These are phyloP conservation scores for Rossbeevera mucosa DNA, from an alignment of 768 basidiomycete genomes.

Conservation along the genomic window DNA sequence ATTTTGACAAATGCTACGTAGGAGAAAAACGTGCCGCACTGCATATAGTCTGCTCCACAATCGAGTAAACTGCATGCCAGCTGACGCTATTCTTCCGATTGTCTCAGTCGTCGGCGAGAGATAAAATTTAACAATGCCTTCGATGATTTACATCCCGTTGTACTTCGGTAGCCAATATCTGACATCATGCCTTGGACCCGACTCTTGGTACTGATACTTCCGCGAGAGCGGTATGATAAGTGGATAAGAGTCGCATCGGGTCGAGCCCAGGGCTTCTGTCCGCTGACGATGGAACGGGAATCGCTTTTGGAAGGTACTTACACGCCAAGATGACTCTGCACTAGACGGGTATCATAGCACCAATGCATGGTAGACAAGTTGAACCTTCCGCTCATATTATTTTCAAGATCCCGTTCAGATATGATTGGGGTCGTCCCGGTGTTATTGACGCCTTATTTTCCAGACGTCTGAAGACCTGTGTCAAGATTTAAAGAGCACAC, in stretches of 20 bases:
- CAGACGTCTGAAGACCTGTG: neutral
- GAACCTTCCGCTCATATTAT: neutral
- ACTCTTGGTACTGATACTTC: neutral
- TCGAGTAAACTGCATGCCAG: too few relatives aligned
- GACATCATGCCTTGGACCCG: neutral
- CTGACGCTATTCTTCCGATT: too few relatives aligned
- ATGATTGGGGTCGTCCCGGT: neutral
- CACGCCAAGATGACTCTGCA: neutral
- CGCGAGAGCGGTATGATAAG: neutral
- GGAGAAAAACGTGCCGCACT: too few relatives aligned
- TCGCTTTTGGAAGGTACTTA: neutral
- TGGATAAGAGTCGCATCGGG: neutral
- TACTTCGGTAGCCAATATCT: neutral
- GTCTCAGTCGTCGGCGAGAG: too few relatives aligned
- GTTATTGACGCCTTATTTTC: neutral
- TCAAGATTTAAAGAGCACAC: neutral
- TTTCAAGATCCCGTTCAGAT: neutral
- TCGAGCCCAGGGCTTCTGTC: too few relatives aligned
- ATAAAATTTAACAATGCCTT: too few relatives aligned
- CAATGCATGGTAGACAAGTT: neutral
- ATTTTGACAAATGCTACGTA: too few relatives aligned
- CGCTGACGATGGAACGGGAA: neutral
- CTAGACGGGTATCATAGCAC: neutral
- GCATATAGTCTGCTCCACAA: too few relatives aligned
- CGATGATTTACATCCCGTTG: neutral